Evolutionary conservation across 345 rosid genomes (phyloP), one percentile per base, ranked within the genome.

Genomic region (Populus tremula): DNA sequence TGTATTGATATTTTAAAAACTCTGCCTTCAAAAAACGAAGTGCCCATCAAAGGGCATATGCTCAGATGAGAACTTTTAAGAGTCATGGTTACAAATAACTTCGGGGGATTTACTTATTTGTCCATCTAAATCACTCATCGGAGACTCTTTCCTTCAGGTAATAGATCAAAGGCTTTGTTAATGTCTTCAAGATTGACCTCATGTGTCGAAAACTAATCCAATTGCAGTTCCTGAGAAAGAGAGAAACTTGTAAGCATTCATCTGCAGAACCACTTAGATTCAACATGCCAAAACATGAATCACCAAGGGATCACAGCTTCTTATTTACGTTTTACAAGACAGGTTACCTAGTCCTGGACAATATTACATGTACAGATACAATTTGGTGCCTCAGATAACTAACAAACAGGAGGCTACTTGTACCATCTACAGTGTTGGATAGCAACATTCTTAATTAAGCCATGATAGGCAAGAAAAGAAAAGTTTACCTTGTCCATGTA

Each of bases 181-280:
- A 94, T 91, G 17, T 89, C 94, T 78, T 88, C 90, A 23, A 94
- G 90, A 47, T 72, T 84, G 65, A 93, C 76, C 77, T 91, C 97
- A 64, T 94, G 98, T 0, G 97, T 91, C 29, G 90, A 93, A 84
- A 93, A 94, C 67, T 93, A 80, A 49, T 93, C 97, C 81, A 94
- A 70, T 64, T 78, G 85, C 83, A 93, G 84, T 76, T 94, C 97
- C 90, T 89, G 87, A 59, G 67, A 64, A 64, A 11, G 1, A 38
- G 63, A 38, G 11, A 50, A 53, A 33, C 14, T 35, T 27, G 45
- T 43, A 61, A 33, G 33, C 23, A 12, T n/a, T 11, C 36, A 6
- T 27, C 20, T 16, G 4, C 31, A 12, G 54, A 72, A 64, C 65
- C 5, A 31, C 47, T 72, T 9, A 54, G 45, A 53, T 39, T 21